Evolutionary conservation across 2,329 filamentous ascomycete genomes (phyloP).

Genomic region (Ophiocordyceps camponoti-saundersi): DNA sequence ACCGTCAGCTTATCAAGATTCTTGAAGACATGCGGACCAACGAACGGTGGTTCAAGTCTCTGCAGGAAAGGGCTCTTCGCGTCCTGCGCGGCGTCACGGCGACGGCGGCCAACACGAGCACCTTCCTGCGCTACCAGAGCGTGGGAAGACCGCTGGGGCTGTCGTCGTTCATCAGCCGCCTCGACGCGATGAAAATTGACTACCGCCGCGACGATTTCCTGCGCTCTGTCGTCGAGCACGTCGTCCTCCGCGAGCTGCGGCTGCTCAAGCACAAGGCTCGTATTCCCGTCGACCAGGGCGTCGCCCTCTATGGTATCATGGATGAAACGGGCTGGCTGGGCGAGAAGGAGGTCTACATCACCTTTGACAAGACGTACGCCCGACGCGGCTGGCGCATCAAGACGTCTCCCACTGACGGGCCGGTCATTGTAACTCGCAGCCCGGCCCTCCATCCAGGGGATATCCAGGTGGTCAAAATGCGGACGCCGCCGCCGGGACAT

Average conservation of each 20-base stretch:
- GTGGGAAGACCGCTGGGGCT: constrained; percentile 45
- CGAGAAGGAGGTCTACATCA: constrained; percentile 53
- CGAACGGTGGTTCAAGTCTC: constrained; percentile 38
- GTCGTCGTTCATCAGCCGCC: constrained; percentile 40
- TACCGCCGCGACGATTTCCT: constrained; percentile 56
- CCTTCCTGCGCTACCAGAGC: constrained; percentile 44
- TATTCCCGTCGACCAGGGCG: constrained; percentile 52
- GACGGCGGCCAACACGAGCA: constrained; percentile 42
- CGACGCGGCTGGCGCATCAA: constrained; percentile 10
- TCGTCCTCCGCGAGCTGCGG: constrained; percentile 52
- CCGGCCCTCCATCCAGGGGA: constrained; percentile 73
- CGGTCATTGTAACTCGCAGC: constrained; percentile 55
- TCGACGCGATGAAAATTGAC: constrained; percentile 40
- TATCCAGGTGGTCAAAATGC: constrained; percentile 47
- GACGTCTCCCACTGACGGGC: constrained; percentile 15
- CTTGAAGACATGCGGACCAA: constrained; percentile 58
- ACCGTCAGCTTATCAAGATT: constrained; percentile 72
- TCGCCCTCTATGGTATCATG: constrained; percentile 71
- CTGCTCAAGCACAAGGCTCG: constrained; percentile 64
- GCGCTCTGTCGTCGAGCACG: constrained; percentile 50
- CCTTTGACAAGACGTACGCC: constrained; percentile 25
- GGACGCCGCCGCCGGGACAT: constrained; percentile 41
- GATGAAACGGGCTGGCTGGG: constrained; percentile 57
- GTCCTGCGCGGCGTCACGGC: constrained; percentile 42
- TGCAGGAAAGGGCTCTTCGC: constrained; percentile 47